Conservation (phyloP, 1,139 yeast species). For the Eremothecium gossypii region DNA sequence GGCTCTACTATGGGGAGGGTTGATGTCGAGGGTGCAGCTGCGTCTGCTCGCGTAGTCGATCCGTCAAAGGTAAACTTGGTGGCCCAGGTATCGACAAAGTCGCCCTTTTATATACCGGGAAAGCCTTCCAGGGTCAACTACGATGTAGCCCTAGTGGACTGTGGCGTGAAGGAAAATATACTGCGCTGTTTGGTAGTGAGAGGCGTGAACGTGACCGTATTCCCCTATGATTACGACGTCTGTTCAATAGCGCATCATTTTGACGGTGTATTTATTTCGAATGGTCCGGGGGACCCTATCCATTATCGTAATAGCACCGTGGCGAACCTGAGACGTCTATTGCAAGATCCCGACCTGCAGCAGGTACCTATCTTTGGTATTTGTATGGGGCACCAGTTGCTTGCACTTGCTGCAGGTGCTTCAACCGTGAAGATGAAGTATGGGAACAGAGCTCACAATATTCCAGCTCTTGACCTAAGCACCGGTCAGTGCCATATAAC, state of each 20-base stretch:
- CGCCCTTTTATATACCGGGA: slow-evolving; percentile 81
- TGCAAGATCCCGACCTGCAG: slow-evolving; percentile 41
- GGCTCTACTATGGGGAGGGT: slow-evolving; percentile 91
- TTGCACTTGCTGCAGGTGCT: slow-evolving; percentile 92
- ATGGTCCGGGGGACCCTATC: slow-evolving; percentile 98
- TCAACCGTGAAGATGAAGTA: slow-evolving; percentile 86
- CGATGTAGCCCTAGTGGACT: slow-evolving; percentile 89
- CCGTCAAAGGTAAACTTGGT: slow-evolving; percentile 82
- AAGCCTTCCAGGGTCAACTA: slow-evolving; percentile 33
- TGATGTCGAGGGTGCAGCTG: slow-evolving; percentile 54
- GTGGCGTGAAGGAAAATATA: slow-evolving; percentile 97
- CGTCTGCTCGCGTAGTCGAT: slow-evolving; percentile 59
- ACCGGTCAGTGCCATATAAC: slow-evolving; percentile 95
- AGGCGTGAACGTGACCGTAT: slow-evolving; percentile 92
- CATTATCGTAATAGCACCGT: slow-evolving; percentile 89
- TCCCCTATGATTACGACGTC: slow-evolving; percentile 91
- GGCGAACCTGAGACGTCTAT: slow-evolving; percentile 60
- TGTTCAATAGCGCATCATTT: slow-evolving; percentile 85
- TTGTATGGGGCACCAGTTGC: slow-evolving; percentile 92
- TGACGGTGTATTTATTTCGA: slow-evolving; percentile 90
- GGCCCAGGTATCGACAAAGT: slow-evolving; percentile 87
- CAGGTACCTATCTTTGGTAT: slow-evolving; percentile 92
- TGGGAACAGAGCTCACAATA: slow-evolving; percentile 98
- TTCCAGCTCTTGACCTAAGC: slow-evolving; percentile 83
- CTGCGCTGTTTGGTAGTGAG: slow-evolving; percentile 86